phyloP scores from a whole-genome alignment of 208 protist species.

The Naegleria lovaniensis region DNA sequence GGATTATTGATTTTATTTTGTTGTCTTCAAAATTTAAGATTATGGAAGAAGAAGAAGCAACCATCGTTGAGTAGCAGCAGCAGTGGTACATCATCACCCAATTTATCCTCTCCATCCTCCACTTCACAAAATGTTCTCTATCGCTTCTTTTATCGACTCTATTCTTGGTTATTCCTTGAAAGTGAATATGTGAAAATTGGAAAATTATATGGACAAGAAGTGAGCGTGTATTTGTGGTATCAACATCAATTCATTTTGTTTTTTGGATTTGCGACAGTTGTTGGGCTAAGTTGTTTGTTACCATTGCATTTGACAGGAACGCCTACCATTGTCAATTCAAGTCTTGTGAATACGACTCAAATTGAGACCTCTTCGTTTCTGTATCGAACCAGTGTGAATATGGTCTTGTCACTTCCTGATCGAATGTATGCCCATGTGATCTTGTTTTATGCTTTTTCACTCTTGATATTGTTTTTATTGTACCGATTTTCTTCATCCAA shows the following conservation, averaged over 20 bases:
- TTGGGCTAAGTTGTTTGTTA: neutral
- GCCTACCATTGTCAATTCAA: neutral
- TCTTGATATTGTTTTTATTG: neutral
- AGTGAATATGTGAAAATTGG: neutral
- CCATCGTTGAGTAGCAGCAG: neutral
- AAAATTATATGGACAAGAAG: neutral
- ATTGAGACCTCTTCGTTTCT: neutral
- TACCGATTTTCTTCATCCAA: neutral
- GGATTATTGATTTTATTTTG: neutral
- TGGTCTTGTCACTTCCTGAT: neutral
- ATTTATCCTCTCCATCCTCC: no score
- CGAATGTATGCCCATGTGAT: neutral
- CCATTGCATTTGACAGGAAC: conserved; percentile 8
- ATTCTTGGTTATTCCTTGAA: neutral
- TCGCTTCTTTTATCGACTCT: neutral
- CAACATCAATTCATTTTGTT: neutral
- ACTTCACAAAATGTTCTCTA: neutral
- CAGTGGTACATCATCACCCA: neutral
- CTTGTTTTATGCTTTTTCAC: neutral
- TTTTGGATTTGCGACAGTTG: neutral
- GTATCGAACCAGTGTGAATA: neutral
- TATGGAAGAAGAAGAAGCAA: neutral
- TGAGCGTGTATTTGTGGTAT: neutral
- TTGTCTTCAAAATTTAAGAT: neutral
- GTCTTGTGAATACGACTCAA: neutral